Percentiles rank a stretch among this genome's conserved stretches.
phyloP scores from a whole-genome alignment of 345 rosid species.

The Acer campestre region DNA sequence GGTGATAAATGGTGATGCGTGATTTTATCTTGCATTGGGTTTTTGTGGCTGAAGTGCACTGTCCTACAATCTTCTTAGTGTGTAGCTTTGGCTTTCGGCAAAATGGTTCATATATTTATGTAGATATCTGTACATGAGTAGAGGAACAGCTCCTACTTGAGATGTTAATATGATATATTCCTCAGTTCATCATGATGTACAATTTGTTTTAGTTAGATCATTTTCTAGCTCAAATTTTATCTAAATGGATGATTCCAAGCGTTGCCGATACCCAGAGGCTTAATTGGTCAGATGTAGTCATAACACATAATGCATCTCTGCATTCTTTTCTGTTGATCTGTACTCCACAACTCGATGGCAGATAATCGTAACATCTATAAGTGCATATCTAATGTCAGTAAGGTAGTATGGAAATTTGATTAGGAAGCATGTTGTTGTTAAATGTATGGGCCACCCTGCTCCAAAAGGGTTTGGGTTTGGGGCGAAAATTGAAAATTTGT shows the following conservation, averaged over 20 bases:
- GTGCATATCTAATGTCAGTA: no score
- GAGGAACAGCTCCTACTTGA: background rate
- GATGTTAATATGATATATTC: background rate
- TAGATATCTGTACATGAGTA: background rate
- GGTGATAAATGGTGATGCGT: constrained; percentile 31
- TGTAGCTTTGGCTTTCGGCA: background rate
- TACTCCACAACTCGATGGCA: background rate
- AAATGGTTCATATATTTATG: background rate
- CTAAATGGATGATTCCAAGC: background rate
- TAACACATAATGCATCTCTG: background rate
- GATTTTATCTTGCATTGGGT: constrained; percentile 10
- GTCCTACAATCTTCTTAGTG: background rate
- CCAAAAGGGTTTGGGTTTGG: no score
- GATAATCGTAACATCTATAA: no score
- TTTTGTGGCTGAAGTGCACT: background rate
- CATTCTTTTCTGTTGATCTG: no score
- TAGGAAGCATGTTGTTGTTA: no score
- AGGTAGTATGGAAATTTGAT: no score
- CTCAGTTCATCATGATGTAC: background rate
- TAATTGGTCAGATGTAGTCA: background rate
- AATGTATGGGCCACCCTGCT: no score
- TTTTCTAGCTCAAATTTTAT: background rate
- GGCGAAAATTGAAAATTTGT: no score
- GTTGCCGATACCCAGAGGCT: background rate
- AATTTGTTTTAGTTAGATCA: background rate